Evolutionary conservation across 2,329 filamentous ascomycete species (phyloP).

Genomic region (Nigrospora sphaerica): DNA sequence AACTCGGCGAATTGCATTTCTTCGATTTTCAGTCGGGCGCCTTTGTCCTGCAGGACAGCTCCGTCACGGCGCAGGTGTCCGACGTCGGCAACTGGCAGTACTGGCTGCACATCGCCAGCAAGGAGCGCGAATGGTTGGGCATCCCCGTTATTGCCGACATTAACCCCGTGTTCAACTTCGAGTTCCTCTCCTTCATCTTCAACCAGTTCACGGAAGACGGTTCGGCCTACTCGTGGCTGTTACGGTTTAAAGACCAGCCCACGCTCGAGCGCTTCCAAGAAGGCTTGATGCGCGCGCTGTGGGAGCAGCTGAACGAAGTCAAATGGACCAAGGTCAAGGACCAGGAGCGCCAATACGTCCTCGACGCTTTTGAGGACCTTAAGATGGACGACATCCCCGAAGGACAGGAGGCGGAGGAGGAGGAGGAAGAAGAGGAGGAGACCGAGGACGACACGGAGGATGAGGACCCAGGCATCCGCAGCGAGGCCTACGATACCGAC

Average conservation of each 20-base stretch:
- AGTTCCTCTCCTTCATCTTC: conserved; percentile 98
- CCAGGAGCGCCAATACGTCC: conserved; percentile 85
- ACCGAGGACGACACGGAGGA: conserved; percentile 54
- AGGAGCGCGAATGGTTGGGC: conserved; percentile 76
- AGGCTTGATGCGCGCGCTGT: conserved; percentile 88
- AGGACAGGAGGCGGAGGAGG: conserved; percentile 42
- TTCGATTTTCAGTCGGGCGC: conserved; percentile 85
- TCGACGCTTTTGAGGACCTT: conserved; percentile 92
- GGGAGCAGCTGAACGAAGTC: conserved; percentile 90
- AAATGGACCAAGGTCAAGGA: conserved; percentile 95
- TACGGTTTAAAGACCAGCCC: conserved; percentile 81
- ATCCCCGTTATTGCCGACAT: conserved; percentile 83
- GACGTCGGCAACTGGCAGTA: conserved; percentile 92
- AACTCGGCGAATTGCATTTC: conserved; percentile 80
- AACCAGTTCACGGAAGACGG: conserved; percentile 90
- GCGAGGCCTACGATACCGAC: conserved; percentile 61
- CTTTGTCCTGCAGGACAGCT: conserved; percentile 72
- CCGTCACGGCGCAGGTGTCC: conserved; percentile 71
- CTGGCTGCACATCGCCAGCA: conserved; percentile 79
- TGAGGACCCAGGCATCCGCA: conserved; percentile 48
- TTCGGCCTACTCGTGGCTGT: conserved; percentile 88
- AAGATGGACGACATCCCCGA: conserved; percentile 74
- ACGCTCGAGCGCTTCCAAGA: conserved; percentile 84
- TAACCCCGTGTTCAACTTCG: conserved; percentile 98
- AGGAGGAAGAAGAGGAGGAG: conserved; percentile 46